Evolutionary conservation across 768 basidiomycete genomes (phyloP), one percentile per base, ranked within the genome.

Genomic region (Tephrocybe rancida): DNA sequence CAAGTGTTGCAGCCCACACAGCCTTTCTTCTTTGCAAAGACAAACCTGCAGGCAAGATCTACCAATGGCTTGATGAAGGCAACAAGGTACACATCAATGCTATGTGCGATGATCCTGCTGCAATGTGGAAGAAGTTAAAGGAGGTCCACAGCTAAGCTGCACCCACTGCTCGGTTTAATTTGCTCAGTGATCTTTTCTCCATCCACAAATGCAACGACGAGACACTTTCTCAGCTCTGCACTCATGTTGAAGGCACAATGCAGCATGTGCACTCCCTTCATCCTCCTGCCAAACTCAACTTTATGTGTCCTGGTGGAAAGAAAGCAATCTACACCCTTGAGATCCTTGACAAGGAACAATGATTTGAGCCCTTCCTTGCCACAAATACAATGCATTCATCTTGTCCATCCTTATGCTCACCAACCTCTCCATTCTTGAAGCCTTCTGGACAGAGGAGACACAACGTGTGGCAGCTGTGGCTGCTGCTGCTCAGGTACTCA

Each of bases 381-480:
- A 52, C 1, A 43, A 52, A 26, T 52, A 37, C 44, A 44, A 13
- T 1, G 19, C 42, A 16, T 52, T 52, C 32, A 38, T 52, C 32
- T 37, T 43, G 4, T 52, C 50, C 25, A 14, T 52, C n/a, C 44
- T 52, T 11, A 16, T 52, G 5, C 43, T 52, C 43, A 52, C 38
- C 43, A 37, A 37, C 16, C 50, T 52, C 43, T 44, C 50, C 14
- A 52, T 52, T 16, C 19, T 44, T 4, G 50, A 52, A 29, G 43
- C 50, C 11, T 52, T 52, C 35, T 43, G 22, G 8, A 52, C 21
- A 5, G 29, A 44, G 16, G 44, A 52, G 14, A 35, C 45, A 11
- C 43, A 52, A 30, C 14, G n/a, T 16, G 4, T 5, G 4, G 50
- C 43, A 37, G 43, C 35, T 9, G 35, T 16, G 10, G 35, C 35